Percentiles rank a stretch among this genome's conserved stretches.
Conservation (phyloP, 1,284 basidiomycete genomes). For the Ustilago cynodontis region DNA sequence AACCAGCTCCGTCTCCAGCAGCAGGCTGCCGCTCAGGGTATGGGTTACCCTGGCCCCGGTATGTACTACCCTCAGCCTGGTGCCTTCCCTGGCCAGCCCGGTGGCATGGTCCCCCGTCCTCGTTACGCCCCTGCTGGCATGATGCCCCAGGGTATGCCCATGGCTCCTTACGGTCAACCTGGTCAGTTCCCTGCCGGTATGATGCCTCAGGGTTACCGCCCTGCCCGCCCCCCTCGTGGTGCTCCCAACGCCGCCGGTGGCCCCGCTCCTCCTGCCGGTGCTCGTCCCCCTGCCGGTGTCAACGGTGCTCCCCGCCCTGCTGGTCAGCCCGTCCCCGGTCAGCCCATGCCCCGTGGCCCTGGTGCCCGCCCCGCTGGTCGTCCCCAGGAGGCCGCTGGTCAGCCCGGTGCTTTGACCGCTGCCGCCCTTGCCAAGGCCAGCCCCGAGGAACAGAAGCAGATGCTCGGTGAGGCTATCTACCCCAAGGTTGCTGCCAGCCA, state of each 20-base stretch:
- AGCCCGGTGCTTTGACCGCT: constrained; percentile 64
- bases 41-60: constrained; percentile 68
- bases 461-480: constrained; percentile 70
- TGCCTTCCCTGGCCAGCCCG: constrained; percentile 67
- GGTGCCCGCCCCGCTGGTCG: constrained; percentile 46
- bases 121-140: constrained; percentile 68
- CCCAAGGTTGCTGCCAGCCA: constrained; percentile 67
- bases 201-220: constrained; percentile 68
- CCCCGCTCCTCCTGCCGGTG: constrained; percentile 52
- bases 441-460: constrained; percentile 71
- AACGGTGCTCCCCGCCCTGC: constrained; percentile 60
- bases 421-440: constrained; percentile 68
- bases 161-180: constrained; percentile 66
- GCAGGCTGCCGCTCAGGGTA: constrained; percentile 67
- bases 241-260: constrained; percentile 57
- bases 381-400: constrained; percentile 40
- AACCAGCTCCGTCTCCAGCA: constrained; percentile 70
- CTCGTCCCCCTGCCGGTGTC: constrained; percentile 55
- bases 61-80: constrained; percentile 70
- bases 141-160: constrained; percentile 69
- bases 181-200: constrained; percentile 67
- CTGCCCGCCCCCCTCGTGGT: constrained; percentile 64
- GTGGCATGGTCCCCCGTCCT: constrained; percentile 66
- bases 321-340: constrained; percentile 53
- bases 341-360: constrained; percentile 49